phyloP scores from a whole-genome alignment of 768 basidiomycete genomes.

The Amanita pseudoporphyria region DNA sequence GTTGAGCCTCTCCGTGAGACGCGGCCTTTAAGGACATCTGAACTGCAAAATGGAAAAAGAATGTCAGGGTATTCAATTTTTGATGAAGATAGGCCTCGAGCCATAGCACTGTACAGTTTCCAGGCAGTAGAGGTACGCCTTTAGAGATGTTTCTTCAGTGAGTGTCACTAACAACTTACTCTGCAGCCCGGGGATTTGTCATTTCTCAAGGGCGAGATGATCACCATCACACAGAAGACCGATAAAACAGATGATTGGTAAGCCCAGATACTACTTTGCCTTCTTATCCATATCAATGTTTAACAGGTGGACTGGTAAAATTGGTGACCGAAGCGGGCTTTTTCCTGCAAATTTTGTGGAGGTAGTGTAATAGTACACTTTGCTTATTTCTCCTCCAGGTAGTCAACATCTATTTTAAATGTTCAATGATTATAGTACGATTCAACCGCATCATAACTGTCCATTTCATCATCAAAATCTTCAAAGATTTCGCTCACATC shows the following conservation, averaged over 20 bases:
- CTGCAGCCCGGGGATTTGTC: conserved; percentile 61
- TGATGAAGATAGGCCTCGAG: conserved; percentile 57
- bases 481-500: conserved; percentile 11
- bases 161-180: conserved; percentile 8
- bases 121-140: conserved; percentile 54
- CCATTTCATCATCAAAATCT: conserved; percentile 27
- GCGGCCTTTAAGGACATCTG: neutral
- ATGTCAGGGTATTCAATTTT: conserved; percentile 7
- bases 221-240: conserved; percentile 59
- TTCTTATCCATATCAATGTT: neutral
- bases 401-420: too few species aligned
- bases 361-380: conserved; percentile 25
- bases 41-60: neutral
- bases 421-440: conserved; percentile 19
- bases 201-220: conserved; percentile 68
- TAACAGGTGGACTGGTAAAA: conserved; percentile 70
- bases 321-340: conserved; percentile 48
- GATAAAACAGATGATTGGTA: conserved; percentile 70
- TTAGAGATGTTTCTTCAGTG: neutral
- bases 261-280: neutral
- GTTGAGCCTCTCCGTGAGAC: neutral
- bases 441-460: conserved; percentile 25
- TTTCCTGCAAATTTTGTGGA: conserved; percentile 88
- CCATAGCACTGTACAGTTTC: conserved; percentile 69
- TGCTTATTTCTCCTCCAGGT: too few species aligned